Conservation (phyloP, 345 rosid genomes). For the Clarkia xantiana region DNA sequence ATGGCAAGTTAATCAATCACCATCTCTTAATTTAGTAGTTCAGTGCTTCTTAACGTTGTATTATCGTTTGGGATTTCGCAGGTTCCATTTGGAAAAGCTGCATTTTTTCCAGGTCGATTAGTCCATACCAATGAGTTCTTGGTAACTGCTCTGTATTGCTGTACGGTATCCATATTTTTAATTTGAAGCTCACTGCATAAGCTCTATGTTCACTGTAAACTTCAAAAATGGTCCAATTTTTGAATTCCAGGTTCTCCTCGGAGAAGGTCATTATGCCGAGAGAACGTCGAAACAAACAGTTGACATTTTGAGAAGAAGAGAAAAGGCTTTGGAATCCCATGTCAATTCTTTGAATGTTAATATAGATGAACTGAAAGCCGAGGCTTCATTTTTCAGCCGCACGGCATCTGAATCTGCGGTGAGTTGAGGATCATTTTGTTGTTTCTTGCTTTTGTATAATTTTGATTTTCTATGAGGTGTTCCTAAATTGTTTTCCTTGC, state of each 20-base stretch:
- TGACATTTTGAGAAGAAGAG: slow-evolving; percentile 72
- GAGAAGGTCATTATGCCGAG: slow-evolving; percentile 66
- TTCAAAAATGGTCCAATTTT: neutral
- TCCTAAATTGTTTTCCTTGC: neutral
- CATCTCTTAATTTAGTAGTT: neutral
- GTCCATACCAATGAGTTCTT: slow-evolving; percentile 76
- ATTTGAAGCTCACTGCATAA: neutral
- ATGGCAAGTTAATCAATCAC: slow-evolving; percentile 28
- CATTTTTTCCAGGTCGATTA: slow-evolving; percentile 78
- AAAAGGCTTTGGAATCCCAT: slow-evolving; percentile 46
- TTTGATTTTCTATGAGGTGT: neutral
- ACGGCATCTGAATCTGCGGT: slow-evolving; percentile 78
- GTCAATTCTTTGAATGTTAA: slow-evolving; percentile 46
- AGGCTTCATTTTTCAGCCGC: slow-evolving; percentile 59
- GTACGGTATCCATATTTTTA: neutral
- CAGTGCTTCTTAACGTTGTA: neutral
- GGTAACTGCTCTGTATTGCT: slow-evolving; percentile 22
- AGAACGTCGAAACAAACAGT: slow-evolving; percentile 66
- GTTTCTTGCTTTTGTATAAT: neutral
- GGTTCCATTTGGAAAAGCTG: slow-evolving; percentile 82
- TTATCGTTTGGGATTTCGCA: slow-evolving; percentile 9
- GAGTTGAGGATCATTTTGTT: slow-evolving; percentile 10
- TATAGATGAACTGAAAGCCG: slow-evolving; percentile 59
- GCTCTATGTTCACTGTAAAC: neutral
- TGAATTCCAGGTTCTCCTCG: slow-evolving; percentile 50